A percentile compares a stretch with the other conserved stretches of the same genome.
phyloP scores from a whole-genome alignment of 2,329 filamentous ascomycete species.

The Pseudogymnoascus sp. region DNA sequence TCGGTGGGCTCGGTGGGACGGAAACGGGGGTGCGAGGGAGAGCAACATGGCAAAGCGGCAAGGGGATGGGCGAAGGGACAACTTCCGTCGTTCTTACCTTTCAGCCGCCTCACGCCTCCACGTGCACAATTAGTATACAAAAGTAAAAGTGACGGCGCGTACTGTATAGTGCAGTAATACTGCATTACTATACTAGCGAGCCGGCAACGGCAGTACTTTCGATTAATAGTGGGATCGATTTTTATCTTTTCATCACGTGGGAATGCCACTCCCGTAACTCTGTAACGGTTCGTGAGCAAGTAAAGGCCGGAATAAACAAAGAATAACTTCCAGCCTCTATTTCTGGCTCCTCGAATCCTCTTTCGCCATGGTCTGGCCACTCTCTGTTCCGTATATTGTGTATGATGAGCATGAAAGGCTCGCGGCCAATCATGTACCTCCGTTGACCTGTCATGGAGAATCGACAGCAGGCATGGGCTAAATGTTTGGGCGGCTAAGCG shows the following conservation, averaged over 20 bases:
- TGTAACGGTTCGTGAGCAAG: not conserved
- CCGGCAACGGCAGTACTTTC: not conserved
- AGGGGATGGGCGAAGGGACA: not conserved
- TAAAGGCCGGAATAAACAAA: not conserved
- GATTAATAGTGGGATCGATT: not conserved
- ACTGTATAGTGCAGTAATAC: not conserved
- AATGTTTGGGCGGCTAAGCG: conserved; percentile 4
- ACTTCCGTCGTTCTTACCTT: not conserved
- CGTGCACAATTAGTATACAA: not conserved
- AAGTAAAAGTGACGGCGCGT: not conserved
- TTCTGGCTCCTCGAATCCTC: conserved; percentile 2
- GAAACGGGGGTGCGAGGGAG: conserved; percentile 4
- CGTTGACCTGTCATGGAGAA: not conserved
- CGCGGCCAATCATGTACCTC: not conserved
- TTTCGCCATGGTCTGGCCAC: not conserved
- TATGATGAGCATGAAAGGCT: not conserved
- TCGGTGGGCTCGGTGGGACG: not conserved
- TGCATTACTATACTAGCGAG: not conserved
- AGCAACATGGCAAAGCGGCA: conserved; percentile 5
- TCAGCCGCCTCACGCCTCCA: not conserved
- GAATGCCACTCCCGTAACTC: not conserved
- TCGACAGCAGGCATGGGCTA: conserved; percentile 3
- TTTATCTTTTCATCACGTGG: not conserved
- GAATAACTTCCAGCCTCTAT: not conserved
- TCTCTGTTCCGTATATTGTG: not conserved